A percentile compares a stretch with the other conserved stretches of the same genome.
Evolutionary conservation across 345 rosid genomes (phyloP).

Genomic region (Lumnitzera racemosa): DNA sequence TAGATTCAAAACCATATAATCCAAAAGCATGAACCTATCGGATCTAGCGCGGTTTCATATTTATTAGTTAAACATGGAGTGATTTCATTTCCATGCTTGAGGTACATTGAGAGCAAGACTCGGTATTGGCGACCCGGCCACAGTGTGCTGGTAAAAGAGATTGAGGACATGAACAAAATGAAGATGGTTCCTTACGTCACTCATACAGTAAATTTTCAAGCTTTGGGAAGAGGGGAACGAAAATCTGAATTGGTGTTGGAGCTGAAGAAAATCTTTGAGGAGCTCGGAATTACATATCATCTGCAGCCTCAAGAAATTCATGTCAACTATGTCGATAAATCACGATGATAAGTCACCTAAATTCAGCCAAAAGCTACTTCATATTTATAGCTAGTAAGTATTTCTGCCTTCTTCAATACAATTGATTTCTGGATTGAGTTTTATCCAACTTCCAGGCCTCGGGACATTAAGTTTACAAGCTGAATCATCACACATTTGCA

Average conservation of each 20-base stretch:
- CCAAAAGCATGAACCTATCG: too few relatives aligned
- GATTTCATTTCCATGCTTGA: slow-evolving; percentile 12
- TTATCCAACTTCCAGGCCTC: too few relatives aligned
- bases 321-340: slow-evolving; percentile 22
- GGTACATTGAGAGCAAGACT: slow-evolving; percentile 57
- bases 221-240: slow-evolving; percentile 32
- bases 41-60: too few relatives aligned
- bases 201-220: slow-evolving; percentile 57
- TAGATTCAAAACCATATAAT: too few relatives aligned
- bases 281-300: slow-evolving; percentile 41
- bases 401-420: too few relatives aligned
- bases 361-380: too few relatives aligned
- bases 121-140: slow-evolving; percentile 47
- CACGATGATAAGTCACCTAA: background rate
- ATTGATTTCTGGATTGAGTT: too few relatives aligned
- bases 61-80: too few relatives aligned
- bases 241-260: slow-evolving; percentile 48
- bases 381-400: too few relatives aligned
- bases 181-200: slow-evolving; percentile 45
- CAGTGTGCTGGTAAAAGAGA: slow-evolving; percentile 46
- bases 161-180: slow-evolving; percentile 62
- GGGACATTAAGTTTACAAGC: too few relatives aligned
- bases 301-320: slow-evolving; percentile 51
- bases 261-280: slow-evolving; percentile 52
- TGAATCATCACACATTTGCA: too few relatives aligned